These are phyloP conservation scores for Linum usitatissimum DNA, from an alignment of 345 rosid species.

Conservation along the genomic window DNA sequence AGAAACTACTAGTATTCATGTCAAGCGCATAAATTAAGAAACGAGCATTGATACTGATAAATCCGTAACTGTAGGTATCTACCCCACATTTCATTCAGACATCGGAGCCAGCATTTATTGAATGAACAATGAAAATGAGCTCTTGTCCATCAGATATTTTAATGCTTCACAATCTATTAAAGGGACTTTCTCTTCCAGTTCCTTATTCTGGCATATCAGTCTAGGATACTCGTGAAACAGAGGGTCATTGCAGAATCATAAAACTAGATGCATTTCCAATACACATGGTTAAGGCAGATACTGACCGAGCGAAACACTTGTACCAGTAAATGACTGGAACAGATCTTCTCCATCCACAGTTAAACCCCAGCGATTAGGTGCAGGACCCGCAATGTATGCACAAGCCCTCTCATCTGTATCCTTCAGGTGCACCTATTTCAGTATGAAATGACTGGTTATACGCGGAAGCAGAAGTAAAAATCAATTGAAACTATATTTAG, in stretches of 20 bases:
- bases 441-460: conserved; percentile 4
- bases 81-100: not conserved
- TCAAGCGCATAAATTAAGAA: not conserved
- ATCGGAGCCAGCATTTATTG: not conserved
- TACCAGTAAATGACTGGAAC: conserved; percentile 42
- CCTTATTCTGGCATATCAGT: not conserved
- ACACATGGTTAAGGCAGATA: conserved; percentile 6
- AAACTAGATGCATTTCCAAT: not conserved
- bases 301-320: conserved; percentile 47
- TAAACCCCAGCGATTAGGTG: conserved; percentile 99
- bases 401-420: conserved; percentile 99
- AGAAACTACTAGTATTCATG: too few species aligned
- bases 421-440: conserved; percentile 74
- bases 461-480: too few species aligned
- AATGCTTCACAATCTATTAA: not conserved
- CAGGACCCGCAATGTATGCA: conserved; percentile 98
- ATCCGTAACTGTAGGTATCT: not conserved
- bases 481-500: conserved; percentile 1
- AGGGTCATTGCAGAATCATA: not conserved
- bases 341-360: conserved; percentile 79
- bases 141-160: not conserved
- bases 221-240: not conserved
- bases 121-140: not conserved
- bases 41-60: not conserved
- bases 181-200: not conserved